Conservation (phyloP, 805 yeast genomes). For the Wickerhamiella kazuoi region DNA sequence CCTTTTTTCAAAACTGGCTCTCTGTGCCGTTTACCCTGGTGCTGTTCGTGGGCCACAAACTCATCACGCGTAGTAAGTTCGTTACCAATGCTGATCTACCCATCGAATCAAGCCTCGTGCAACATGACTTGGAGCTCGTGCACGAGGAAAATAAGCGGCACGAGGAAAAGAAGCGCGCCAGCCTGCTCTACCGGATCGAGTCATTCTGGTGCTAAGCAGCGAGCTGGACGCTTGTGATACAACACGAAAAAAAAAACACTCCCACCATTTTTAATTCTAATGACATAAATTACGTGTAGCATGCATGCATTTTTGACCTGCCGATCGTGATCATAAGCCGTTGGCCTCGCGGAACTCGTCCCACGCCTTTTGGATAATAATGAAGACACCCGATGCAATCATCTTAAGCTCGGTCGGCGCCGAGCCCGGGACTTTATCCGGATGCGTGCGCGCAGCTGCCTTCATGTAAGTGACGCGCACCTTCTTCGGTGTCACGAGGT, state of each 20-base stretch:
- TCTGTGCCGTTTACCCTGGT: slow-evolving; percentile 27
- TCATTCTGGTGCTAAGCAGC: neutral
- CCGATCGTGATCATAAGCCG: slow-evolving; percentile 2
- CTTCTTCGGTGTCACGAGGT: slow-evolving; percentile 73
- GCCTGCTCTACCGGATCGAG: neutral
- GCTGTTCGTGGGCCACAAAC: slow-evolving; percentile 35
- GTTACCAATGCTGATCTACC: neutral
- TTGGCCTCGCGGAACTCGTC: slow-evolving; percentile 42
- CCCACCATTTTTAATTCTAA: neutral
- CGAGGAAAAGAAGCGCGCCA: neutral
- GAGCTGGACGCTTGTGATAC: neutral
- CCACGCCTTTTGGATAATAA: slow-evolving; percentile 77
- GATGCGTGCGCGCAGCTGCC: slow-evolving; percentile 61
- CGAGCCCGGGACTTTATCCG: slow-evolving; percentile 56
- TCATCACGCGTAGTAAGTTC: slow-evolving; percentile 10
- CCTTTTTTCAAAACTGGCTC: slow-evolving; percentile 37
- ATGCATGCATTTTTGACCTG: no score
- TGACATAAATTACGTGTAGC: neutral
- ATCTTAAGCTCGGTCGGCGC: slow-evolving; percentile 54
- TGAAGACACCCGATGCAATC: slow-evolving; percentile 77
- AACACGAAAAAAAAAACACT: neutral
- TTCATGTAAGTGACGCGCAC: slow-evolving; percentile 74
- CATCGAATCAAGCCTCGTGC: neutral
- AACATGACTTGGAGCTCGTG: neutral
- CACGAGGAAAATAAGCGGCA: neutral